Base-by-base conservation (phyloP, 805 yeast species). In the Ogataea degrootiae region DNA sequence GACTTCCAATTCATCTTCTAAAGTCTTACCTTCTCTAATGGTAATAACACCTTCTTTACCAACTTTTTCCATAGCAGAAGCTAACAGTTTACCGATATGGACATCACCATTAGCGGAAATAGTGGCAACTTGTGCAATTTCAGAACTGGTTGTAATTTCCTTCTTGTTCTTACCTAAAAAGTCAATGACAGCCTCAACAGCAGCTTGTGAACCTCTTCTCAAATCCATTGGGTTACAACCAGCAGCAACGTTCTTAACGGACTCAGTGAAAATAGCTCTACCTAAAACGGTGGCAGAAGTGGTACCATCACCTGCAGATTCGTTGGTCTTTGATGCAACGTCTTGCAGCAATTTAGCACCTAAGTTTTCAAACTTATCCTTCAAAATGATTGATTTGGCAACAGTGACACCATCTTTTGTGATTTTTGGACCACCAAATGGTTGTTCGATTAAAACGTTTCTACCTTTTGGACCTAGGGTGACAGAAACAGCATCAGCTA, bases 1-100 rank as follows among this genome's bases (percentile, higher is more conserved):
- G 52, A 92, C 95, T 73, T 91, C 97, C 60, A 92, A 81, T 70
- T 89, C 96, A 68, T 92, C 99, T 69, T 87, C 96, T 61, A 92
- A 76, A 59, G 97, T 94, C 78, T 89, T 91, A 60, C 98, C 98
- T 72, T 89, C 97, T 76, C 85, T 92, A 62, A 92, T 94, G 58
- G 98, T 92, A 69, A 92, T 91, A 54, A 92, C 98, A 77, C 99
- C 99, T 70, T 92, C 98, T 73, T 92, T 90, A 61, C 99, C 99
- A 51, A 92, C 99, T 71, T 91, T 91, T 73, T 90, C 97, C 95
- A 92, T 92, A 56, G 99, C 98, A 46, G 85, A 80, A 45, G 98
- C 96, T 66, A 92, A 78, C 59, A 94, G 75, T 66, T 79, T 74
- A 68, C 99, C 99, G 57, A 92, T 87, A 75, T 91, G 96, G 31